Conservation (phyloP, 805 yeast genomes). For the Saccharomycopsis sp. region DNA sequence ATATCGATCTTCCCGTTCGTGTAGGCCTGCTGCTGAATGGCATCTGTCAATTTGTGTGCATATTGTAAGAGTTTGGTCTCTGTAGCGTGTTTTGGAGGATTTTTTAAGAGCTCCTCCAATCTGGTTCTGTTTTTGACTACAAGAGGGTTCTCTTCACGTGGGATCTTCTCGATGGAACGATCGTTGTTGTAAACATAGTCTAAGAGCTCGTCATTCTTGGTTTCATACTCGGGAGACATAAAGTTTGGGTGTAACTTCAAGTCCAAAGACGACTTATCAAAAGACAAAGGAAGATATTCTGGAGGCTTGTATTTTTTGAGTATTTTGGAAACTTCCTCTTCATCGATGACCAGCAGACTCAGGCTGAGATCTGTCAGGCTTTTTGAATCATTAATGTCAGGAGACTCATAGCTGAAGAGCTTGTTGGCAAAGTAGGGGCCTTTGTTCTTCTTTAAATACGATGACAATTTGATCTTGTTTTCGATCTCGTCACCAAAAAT, state of each 20-base stretch:
- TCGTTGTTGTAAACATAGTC: not conserved
- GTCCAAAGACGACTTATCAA: not conserved
- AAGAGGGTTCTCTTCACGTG: not conserved
- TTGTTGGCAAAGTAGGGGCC: not conserved
- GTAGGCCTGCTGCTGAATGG: not conserved
- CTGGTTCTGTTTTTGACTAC: not conserved
- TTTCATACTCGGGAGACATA: not conserved
- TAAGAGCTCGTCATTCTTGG: not conserved
- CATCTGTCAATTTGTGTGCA: not conserved
- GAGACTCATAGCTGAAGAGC: not conserved
- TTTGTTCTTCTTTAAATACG: not conserved
- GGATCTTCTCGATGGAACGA: not conserved
- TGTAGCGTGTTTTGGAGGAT: slow-evolving; percentile 1
- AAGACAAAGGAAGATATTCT: not conserved
- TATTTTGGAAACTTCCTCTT: not conserved
- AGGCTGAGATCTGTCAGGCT: not conserved
- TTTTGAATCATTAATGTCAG: not conserved
- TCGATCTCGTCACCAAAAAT: not conserved
- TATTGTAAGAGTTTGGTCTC: not conserved
- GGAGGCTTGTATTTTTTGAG: not conserved
- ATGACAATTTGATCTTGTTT: not conserved
- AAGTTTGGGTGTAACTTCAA: not conserved
- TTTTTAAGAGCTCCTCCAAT: not conserved
- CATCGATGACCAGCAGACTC: not conserved
- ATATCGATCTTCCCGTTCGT: not conserved